Evolutionary conservation across 2,329 filamentous ascomycete species (phyloP), one percentile per base, ranked within the genome.

Genomic region (Phaeosphaeriaceae sp.): DNA sequence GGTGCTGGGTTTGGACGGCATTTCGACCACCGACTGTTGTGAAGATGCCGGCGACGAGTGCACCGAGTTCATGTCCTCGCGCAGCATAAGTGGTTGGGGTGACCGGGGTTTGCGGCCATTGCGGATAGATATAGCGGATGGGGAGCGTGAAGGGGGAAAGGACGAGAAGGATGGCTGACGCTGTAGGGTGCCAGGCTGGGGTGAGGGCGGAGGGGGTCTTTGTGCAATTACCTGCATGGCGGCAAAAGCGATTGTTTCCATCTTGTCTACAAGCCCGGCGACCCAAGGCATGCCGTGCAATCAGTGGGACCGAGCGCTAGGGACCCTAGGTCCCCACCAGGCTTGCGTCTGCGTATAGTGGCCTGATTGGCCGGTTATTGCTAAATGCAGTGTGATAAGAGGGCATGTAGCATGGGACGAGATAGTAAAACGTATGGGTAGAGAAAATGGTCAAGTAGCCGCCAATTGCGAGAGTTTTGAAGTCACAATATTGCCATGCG

Each of bases 81-180:
- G 61, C 20, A 73, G 51, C 61, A 71, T 68, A 38, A 70, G 66
- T 11, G 71, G 68, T 48, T 70, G 66, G 29, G 71, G 70, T 26
- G 72, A 73, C 51, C 67, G 68, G 29, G 61, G 58, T 29, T 70
- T 68, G 45, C 58, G 61, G 52, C 67, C 68, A 50, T 70, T 71
- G 55, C 68, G 69, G 35, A 63, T 56, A 33, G 74, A 74, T 41
- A 66, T 54, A 12, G 67, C 64, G 38, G 74, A 75, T 20, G 70
- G 70, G 13, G 72, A 73, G 52, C 73, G 66, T 45, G 71, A 72
- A 46, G 72, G 58, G 12, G 75, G 69, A 42, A 76, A 75, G 41
- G 73, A 76, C 45, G 75, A 76, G 58, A 75, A 74, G 49, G 75
- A 77, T 42, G 73, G 67, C 52, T 76, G 73, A 42, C 74, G 74